Conservation (phyloP, 2,329 filamentous ascomycete species). For the Colletotrichum caudatum region DNA sequence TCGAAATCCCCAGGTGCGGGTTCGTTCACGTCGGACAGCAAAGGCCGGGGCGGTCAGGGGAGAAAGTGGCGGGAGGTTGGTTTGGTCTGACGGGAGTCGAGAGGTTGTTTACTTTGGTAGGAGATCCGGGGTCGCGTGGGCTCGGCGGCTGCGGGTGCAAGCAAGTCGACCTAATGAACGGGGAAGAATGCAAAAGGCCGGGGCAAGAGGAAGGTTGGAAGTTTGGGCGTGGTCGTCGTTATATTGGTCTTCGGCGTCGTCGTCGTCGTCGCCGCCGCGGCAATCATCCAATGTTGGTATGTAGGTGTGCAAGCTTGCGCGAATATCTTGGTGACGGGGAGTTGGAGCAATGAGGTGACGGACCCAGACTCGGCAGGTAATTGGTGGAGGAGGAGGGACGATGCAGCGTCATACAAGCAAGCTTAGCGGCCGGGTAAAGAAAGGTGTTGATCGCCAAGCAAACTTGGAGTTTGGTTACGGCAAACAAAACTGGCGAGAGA, state of each 20-base stretch:
- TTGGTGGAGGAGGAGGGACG: constrained; percentile 14
- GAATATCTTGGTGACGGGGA: constrained; percentile 37
- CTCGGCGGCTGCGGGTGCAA: constrained; percentile 6
- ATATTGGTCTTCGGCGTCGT: neutral
- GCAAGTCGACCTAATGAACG: neutral
- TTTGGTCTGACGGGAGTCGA: neutral
- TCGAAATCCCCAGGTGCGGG: constrained; percentile 13
- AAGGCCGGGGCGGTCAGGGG: neutral
- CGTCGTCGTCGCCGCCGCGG: neutral
- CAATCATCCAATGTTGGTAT: constrained; percentile 34
- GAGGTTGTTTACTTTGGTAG: neutral
- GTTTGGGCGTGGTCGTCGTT: constrained; percentile 9
- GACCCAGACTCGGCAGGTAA: constrained; percentile 28
- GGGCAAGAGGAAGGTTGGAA: constrained; percentile 10
- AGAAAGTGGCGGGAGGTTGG: neutral
- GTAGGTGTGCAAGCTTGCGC: constrained; percentile 37
- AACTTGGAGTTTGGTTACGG: neutral
- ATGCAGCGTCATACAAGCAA: constrained; percentile 36
- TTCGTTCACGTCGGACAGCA: neutral
- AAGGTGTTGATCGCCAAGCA: neutral
- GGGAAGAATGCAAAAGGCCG: constrained; percentile 13
- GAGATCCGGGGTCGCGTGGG: constrained; percentile 7
- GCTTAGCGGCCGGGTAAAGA: constrained; percentile 12
- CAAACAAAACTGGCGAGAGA: neutral
- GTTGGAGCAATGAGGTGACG: constrained; percentile 28